phyloP scores from a whole-genome alignment of 2,329 filamentous ascomycete species.

The Madurella mycetomatis region DNA sequence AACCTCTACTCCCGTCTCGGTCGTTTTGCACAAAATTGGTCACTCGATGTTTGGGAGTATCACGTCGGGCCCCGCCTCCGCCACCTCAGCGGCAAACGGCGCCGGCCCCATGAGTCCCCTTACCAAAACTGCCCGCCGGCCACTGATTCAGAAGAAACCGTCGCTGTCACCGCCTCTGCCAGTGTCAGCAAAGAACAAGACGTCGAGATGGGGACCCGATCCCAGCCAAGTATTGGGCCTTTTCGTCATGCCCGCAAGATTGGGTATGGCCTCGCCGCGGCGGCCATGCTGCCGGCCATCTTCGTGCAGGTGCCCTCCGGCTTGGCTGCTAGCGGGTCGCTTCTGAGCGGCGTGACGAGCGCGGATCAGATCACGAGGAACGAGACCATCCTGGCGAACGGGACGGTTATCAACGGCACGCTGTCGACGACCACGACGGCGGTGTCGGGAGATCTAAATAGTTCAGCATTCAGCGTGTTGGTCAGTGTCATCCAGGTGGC shows the following conservation, averaged over 20 bases:
- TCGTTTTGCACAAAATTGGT: slow-evolving; percentile 51
- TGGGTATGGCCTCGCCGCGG: slow-evolving; percentile 75
- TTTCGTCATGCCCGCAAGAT: slow-evolving; percentile 39
- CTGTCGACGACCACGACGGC: slow-evolving; percentile 15
- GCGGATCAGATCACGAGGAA: slow-evolving; percentile 52
- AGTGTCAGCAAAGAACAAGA: slow-evolving; percentile 9
- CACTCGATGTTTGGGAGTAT: slow-evolving; percentile 50
- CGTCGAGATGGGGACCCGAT: slow-evolving; percentile 23
- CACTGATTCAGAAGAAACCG: slow-evolving; percentile 16
- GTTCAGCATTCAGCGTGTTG: slow-evolving; percentile 49
- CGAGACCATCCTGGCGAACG: slow-evolving; percentile 30
- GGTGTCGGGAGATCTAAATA: slow-evolving; percentile 32
- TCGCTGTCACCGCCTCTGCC: not conserved
- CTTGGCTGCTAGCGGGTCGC: slow-evolving; percentile 55
- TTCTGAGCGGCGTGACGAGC: slow-evolving; percentile 53
- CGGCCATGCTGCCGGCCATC: slow-evolving; percentile 81
- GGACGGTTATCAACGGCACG: slow-evolving; percentile 19
- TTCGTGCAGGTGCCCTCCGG: slow-evolving; percentile 66
- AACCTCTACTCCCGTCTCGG: slow-evolving; percentile 74
- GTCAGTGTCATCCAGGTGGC: slow-evolving; percentile 58
- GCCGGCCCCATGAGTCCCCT: slow-evolving; percentile 1
- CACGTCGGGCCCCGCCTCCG: slow-evolving; percentile 39
- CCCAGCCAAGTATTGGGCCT: slow-evolving; percentile 22
- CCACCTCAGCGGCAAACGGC: slow-evolving; percentile 30
- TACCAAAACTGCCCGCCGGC: slow-evolving; percentile 14